A percentile compares a stretch with the other conserved stretches of the same genome.
Conservation (phyloP, 2,329 filamentous ascomycete species). For the Aspergillus vadensis region DNA sequence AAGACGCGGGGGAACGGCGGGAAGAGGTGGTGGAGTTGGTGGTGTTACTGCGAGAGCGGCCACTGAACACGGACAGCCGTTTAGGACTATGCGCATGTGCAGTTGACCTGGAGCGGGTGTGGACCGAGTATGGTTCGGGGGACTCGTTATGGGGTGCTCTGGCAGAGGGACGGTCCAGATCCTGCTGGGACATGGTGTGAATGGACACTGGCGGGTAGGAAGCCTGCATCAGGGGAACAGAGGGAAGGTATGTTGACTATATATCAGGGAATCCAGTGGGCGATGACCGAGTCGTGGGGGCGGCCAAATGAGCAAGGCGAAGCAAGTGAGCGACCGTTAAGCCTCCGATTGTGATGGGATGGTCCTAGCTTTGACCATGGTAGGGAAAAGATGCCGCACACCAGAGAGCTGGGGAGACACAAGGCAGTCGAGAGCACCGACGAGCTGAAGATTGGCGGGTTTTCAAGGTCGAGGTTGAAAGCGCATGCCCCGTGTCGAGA, state of each 20-base stretch:
- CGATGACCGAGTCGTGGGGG: neutral
- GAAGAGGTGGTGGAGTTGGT: constrained; percentile 55
- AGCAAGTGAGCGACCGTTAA: constrained; percentile 17
- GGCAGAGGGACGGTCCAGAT: constrained; percentile 34
- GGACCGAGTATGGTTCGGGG: constrained; percentile 34
- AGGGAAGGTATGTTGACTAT: constrained; percentile 5
- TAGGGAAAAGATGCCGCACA: constrained; percentile 8
- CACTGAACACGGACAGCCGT: constrained; percentile 43
- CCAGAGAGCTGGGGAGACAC: neutral
- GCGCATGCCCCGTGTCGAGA: constrained; percentile 10
- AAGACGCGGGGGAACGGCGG: constrained; percentile 49
- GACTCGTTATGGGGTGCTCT: constrained; percentile 35
- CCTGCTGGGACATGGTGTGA: constrained; percentile 20
- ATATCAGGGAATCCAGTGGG: constrained; percentile 6
- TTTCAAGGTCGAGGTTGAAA: neutral
- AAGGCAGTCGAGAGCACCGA: neutral
- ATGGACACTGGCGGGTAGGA: constrained; percentile 17
- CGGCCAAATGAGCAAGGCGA: neutral
- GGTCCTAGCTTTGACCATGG: constrained; percentile 20
- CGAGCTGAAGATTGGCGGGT: neutral
- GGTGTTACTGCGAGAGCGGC: constrained; percentile 47
- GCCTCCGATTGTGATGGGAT: constrained; percentile 16
- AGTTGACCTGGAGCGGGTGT: constrained; percentile 40
- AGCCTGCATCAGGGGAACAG: constrained; percentile 10
- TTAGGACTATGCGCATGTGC: constrained; percentile 41